Percentiles rank a stretch among this genome's conserved stretches.
Conservation (phyloP, 305 asterid species). For the Rubia peregrina region DNA sequence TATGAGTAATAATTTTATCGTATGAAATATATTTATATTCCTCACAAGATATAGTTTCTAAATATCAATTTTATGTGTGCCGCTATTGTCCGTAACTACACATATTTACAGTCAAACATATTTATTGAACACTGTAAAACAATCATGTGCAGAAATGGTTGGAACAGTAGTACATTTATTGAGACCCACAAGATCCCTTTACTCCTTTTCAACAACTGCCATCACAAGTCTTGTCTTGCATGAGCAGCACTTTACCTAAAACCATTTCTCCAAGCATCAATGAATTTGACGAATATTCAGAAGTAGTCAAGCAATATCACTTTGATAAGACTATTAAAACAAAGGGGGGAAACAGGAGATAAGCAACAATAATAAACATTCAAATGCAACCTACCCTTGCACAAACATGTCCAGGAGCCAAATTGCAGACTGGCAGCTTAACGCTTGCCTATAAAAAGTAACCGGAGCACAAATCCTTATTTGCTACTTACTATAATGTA, state of each 20-base stretch:
- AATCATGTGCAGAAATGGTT: too few species aligned
- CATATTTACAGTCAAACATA: too few species aligned
- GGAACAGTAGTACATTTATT: not conserved
- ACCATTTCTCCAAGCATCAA: not conserved
- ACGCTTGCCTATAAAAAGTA: not conserved
- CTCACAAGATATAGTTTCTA: too few species aligned
- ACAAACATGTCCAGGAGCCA: not conserved
- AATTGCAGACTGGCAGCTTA: not conserved
- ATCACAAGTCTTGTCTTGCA: not conserved
- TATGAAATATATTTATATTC: too few species aligned
- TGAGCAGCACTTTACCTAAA: not conserved
- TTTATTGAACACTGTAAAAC: too few species aligned
- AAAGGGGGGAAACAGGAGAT: not conserved
- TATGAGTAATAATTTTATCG: too few species aligned
- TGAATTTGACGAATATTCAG: too few species aligned
- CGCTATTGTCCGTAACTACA: too few species aligned
- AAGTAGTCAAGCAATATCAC: not conserved
- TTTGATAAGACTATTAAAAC: not conserved
- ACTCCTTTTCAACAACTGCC: not conserved
- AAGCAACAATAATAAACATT: not conserved
- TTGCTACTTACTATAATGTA: not conserved
- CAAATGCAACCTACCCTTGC: not conserved
- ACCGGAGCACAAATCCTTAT: not conserved
- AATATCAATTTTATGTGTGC: too few species aligned
- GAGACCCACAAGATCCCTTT: not conserved